Percentiles rank a stretch among this genome's conserved stretches.
Evolutionary conservation across 148 eudicot species (phyloP).

Genomic region (Amaranthus hypochondriacus): DNA sequence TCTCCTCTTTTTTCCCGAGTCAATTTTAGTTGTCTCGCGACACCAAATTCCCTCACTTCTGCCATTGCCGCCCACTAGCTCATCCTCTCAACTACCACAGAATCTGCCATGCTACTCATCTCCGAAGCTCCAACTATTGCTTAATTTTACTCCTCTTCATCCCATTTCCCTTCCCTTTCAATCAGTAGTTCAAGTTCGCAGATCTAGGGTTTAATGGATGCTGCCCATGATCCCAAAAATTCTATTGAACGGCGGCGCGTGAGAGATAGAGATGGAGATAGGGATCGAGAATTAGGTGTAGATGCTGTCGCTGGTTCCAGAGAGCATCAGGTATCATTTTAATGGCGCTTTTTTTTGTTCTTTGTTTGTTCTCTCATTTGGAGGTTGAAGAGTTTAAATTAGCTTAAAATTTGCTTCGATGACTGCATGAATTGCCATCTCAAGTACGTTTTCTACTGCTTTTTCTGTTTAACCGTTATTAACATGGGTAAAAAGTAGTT

Average conservation of each 20-base stretch:
- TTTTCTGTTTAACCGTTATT: no score
- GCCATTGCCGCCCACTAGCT: neutral
- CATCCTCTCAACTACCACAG: neutral
- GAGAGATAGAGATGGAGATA: neutral
- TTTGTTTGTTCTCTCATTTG: neutral
- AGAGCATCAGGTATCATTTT: slow-evolving; percentile 8
- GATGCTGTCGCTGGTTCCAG: slow-evolving; percentile 2
- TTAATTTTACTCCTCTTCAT: neutral
- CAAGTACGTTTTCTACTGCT: no score
- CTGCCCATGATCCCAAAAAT: slow-evolving; percentile 1
- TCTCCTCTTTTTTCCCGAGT: no score
- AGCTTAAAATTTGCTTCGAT: no score
- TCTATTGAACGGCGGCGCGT: slow-evolving; percentile 8
- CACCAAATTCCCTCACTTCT: no score
- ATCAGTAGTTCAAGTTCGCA: neutral
- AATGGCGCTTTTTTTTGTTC: neutral
- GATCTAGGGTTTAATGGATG: slow-evolving; percentile 14
- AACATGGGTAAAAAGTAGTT: no score
- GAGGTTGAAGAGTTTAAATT: no score
- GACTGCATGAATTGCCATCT: no score
- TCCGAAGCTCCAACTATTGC: neutral
- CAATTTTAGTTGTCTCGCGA: no score
- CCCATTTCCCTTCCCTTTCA: neutral
- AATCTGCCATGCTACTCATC: neutral
- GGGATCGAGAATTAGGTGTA: slow-evolving; percentile 7